phyloP scores from a whole-genome alignment of 2,329 filamentous ascomycete species.

The Fusarium praegraminearum region DNA sequence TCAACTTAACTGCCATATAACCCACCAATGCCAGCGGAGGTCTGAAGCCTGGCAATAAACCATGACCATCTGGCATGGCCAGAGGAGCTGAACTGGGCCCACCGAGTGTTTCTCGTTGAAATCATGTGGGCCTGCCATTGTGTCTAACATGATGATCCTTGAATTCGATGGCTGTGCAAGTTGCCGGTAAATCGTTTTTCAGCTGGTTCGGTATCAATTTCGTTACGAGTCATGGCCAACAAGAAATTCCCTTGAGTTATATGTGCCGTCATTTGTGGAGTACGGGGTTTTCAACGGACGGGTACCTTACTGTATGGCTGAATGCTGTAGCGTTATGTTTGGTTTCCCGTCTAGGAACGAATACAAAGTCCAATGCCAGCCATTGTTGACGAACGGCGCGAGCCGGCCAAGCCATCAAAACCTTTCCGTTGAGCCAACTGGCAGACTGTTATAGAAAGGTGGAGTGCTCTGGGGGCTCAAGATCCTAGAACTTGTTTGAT shows the following conservation, averaged over 20 bases:
- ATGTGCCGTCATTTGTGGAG: not conserved
- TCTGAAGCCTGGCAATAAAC: not conserved
- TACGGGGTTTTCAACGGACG: slow-evolving; percentile 13
- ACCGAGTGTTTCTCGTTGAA: slow-evolving; percentile 9
- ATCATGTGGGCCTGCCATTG: not conserved
- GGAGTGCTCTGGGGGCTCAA: not conserved
- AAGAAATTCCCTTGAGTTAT: not conserved
- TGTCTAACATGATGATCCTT: slow-evolving; percentile 11
- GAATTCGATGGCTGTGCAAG: not conserved
- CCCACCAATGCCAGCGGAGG: slow-evolving; percentile 1
- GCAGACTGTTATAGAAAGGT: slow-evolving; percentile 10
- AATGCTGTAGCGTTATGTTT: not conserved
- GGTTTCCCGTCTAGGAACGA: not conserved
- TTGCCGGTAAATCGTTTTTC: slow-evolving; percentile 5
- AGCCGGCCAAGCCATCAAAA: slow-evolving; percentile 18
- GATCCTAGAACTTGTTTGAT: slow-evolving; percentile 12
- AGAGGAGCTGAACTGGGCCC: slow-evolving; percentile 29
- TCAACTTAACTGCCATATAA: not conserved
- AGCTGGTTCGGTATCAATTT: slow-evolving; percentile 5
- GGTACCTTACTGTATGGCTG: not conserved
- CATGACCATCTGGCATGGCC: not conserved
- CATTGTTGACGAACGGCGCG: slow-evolving; percentile 9
- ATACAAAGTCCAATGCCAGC: not conserved
- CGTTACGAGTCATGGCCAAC: slow-evolving; percentile 15
- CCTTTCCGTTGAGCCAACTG: slow-evolving; percentile 13